Evolutionary conservation across 176 grass and related monocot species (phyloP).

Genomic region (Musa beccarii): DNA sequence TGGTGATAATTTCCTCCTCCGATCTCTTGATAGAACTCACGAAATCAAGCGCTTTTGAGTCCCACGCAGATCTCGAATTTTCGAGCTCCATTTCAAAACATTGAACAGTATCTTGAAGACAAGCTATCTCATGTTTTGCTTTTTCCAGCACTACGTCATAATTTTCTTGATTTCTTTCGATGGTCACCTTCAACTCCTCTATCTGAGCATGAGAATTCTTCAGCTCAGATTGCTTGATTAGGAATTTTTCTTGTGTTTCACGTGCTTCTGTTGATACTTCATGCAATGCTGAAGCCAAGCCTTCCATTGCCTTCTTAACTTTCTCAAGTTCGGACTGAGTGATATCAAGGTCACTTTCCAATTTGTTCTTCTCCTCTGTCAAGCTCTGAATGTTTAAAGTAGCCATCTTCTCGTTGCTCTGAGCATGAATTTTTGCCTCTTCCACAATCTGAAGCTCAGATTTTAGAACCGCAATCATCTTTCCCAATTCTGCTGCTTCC

Average conservation of each 20-base stretch:
- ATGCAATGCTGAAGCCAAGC: slow-evolving; percentile 75
- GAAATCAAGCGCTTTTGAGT: slow-evolving; percentile 45
- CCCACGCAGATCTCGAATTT: slow-evolving; percentile 46
- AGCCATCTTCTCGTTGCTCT: slow-evolving; percentile 31
- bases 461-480: slow-evolving; percentile 41
- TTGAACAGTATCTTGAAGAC: slow-evolving; percentile 59
- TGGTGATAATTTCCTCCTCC: slow-evolving; percentile 30
- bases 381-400: slow-evolving; percentile 36
- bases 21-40: slow-evolving; percentile 45
- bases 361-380: slow-evolving; percentile 43
- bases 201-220: slow-evolving; percentile 49
- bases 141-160: slow-evolving; percentile 82
- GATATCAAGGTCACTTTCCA: slow-evolving; percentile 46
- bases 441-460: slow-evolving; percentile 36
- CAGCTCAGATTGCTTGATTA: slow-evolving; percentile 61
- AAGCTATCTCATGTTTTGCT: slow-evolving; percentile 78
- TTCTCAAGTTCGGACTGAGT: slow-evolving; percentile 58
- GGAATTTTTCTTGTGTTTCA: slow-evolving; percentile 53
- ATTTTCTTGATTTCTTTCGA: slow-evolving; percentile 64
- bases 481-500: slow-evolving; percentile 38
- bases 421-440: slow-evolving; percentile 30
- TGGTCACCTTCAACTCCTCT: slow-evolving; percentile 48
- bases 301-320: slow-evolving; percentile 87
- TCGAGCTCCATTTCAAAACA: slow-evolving; percentile 38
- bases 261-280: slow-evolving; percentile 73